Conservation (phyloP, 1,284 basidiomycete genomes). For the Meira miltonrushii region DNA sequence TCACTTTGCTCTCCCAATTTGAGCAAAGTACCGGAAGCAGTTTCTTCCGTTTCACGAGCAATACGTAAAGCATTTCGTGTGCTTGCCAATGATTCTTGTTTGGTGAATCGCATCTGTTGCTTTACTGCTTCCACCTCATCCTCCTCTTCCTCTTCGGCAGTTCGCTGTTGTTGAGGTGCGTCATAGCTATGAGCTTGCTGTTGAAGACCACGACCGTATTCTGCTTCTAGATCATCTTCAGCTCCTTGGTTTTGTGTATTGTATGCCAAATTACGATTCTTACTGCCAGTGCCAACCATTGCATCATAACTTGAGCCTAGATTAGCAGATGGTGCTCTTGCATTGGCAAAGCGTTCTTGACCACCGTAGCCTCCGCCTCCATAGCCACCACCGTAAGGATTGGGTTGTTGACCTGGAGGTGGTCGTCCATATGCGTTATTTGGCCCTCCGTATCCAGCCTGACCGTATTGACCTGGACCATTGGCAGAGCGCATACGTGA, state of each 20-base stretch:
- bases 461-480: neutral
- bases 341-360: slow-evolving; percentile 22
- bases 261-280: slow-evolving; percentile 9
- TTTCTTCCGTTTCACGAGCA: slow-evolving; percentile 92
- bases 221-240: slow-evolving; percentile 35
- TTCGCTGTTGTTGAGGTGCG: slow-evolving; percentile 10
- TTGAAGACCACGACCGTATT: slow-evolving; percentile 42
- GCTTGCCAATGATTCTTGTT: slow-evolving; percentile 86
- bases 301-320: slow-evolving; percentile 36
- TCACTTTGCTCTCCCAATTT: slow-evolving; percentile 90
- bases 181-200: slow-evolving; percentile 55
- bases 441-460: slow-evolving; percentile 1
- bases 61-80: slow-evolving; percentile 88
- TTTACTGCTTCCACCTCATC: slow-evolving; percentile 97
- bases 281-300: slow-evolving; percentile 18
- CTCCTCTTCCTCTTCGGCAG: slow-evolving; percentile 64
- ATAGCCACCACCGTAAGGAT: neutral
- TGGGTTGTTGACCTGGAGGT: slow-evolving; percentile 1
- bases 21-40: slow-evolving; percentile 75
- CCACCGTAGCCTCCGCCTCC: slow-evolving; percentile 7
- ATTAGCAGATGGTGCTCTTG: slow-evolving; percentile 24
- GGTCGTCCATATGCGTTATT: neutral
- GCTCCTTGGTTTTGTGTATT: slow-evolving; percentile 2
- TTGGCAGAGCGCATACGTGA: neutral
- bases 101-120: slow-evolving; percentile 79